These are phyloP conservation scores for Samsoniella hepiali DNA, from an alignment of 2,329 filamentous ascomycete species.

Conservation along the genomic window DNA sequence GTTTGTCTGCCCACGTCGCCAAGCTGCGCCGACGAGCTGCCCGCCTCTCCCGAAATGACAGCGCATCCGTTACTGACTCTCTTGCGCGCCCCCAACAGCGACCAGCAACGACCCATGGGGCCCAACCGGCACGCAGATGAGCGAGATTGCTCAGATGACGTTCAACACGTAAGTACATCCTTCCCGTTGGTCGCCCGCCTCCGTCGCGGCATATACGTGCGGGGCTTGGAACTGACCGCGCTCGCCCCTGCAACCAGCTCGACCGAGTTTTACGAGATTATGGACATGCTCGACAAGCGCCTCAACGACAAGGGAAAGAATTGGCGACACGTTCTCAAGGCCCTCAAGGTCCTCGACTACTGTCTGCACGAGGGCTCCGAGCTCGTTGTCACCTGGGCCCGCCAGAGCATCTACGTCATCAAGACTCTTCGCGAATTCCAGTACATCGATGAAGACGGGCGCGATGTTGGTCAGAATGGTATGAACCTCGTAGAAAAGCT, in stretches of 20 bases:
- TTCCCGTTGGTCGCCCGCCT: constrained; percentile 11
- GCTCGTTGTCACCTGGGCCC: constrained; percentile 93
- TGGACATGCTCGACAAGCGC: constrained; percentile 99
- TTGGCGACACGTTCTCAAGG: constrained; percentile 97
- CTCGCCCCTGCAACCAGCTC: constrained; percentile 53
- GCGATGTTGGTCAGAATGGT: constrained; percentile 97
- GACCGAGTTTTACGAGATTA: constrained; percentile 98
- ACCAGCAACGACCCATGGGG: constrained; percentile 99
- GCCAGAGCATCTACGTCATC: constrained; percentile 98
- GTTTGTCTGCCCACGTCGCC: constrained; percentile 27
- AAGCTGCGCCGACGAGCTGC: not conserved
- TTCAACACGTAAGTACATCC: constrained; percentile 78
- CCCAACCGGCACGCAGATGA: constrained; percentile 96
- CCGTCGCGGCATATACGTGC: constrained; percentile 4
- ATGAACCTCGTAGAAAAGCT: constrained; percentile 32
- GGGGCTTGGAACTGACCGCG: constrained; percentile 10
- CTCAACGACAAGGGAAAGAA: constrained; percentile 99
- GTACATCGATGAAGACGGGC: constrained; percentile 91
- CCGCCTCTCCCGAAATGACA: constrained; percentile 21
- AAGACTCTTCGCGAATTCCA: constrained; percentile 97
- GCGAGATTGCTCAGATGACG: constrained; percentile 95
- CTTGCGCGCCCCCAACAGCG: constrained; percentile 51
- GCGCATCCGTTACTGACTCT: constrained; percentile 10
- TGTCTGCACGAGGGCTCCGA: constrained; percentile 97
- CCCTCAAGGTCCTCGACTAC: constrained; percentile 95